Evolutionary conservation across 768 basidiomycete species (phyloP), one percentile per base, ranked within the genome.

Genomic region (Termitomyces sp.): DNA sequence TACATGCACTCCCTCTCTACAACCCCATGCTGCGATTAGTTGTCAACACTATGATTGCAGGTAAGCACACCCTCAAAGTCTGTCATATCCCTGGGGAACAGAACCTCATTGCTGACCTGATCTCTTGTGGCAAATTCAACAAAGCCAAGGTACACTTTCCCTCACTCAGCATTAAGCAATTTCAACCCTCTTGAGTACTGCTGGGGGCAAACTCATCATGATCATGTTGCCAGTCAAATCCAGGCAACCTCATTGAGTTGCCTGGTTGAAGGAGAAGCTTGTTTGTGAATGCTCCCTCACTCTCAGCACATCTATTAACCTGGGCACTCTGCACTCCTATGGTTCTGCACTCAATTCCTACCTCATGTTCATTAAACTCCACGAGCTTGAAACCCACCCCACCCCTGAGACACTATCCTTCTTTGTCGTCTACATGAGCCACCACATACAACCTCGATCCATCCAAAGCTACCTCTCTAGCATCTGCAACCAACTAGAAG

Each of bases 321-420:
- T 13, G 0, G 65, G 65, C 4, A 69, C 72, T 0, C 4, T 14
- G 0, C 1, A 20, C 0, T 55, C 68, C 0, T 79, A 79, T 60
- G 48, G 64, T 0, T 76, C 74, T 0, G 67, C 71, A 7, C 56
- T 76, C n/a, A 69, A 76, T 24, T 76, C 71, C 4, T 78, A 77
- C 42, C 36, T 77, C 14, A n/a, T n/a, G n/a, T n/a, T n/a, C n/a
- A n/a, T n/a, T n/a, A n/a, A n/a, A n/a, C n/a, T n/a, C n/a, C n/a
- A n/a, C n/a, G n/a, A n/a, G n/a, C n/a, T n/a, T n/a, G n/a, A n/a
- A n/a, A n/a, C n/a, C n/a, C n/a, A n/a, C n/a, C n/a, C n/a, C n/a
- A n/a, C n/a, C n/a, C n/a, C n/a, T n/a, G n/a, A n/a, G n/a, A n/a
- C n/a, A n/a, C n/a, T n/a, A n/a, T n/a, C n/a, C n/a, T n/a, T n/a